Evolutionary conservation across 2,329 filamentous ascomycete species (phyloP), one percentile per base, ranked within the genome.

Genomic region (Orbilia ellipsospora): DNA sequence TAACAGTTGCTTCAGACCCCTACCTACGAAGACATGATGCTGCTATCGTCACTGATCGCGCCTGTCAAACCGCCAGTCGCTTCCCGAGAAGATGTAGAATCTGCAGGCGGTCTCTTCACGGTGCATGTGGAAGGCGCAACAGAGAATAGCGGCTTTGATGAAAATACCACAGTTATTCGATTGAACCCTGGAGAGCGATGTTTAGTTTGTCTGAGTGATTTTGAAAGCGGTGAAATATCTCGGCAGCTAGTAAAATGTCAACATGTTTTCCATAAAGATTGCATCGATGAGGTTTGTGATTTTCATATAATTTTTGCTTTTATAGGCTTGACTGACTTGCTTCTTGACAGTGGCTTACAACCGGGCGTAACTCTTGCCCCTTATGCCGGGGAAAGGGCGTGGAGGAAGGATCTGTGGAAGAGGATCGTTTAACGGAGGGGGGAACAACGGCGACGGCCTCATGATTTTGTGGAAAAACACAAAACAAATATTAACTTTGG

Each of bases 21-120:
- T 1, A 90, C 89, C 0, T 91, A 91, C 79, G 89, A 91, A 81
- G 89, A 91, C 78, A 91, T 91, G 89, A 87, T 90, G 80, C 83
- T 91, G 52, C 84, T 91, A 2, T 90, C 88, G 12, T 88, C 88
- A 12, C 84, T 91, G 10, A 83, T 91, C 15, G 89, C 89, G 1
- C 89, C 89, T 56, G 89, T 87, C 2, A 91, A 91, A 80, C 89
- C 89, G 1, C 89, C 89, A 2, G 89, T 91, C 60, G 89, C 89
- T 16, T 88, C 85, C 67, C 86, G 88, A 75, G 87, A 88, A 66
- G 89, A 91, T 78, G 85, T 91, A 26, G 86, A 86, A 61, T 85
- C 86, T 52, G 88, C 89, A 15, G 87, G 88, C 18, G 89, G 89
- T 1, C 78, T 90, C 7, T 90, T 87, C 81, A 84, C 82, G 26